Evolutionary conservation across 768 basidiomycete species (phyloP).

Genomic region (Termitomyces sp.): DNA sequence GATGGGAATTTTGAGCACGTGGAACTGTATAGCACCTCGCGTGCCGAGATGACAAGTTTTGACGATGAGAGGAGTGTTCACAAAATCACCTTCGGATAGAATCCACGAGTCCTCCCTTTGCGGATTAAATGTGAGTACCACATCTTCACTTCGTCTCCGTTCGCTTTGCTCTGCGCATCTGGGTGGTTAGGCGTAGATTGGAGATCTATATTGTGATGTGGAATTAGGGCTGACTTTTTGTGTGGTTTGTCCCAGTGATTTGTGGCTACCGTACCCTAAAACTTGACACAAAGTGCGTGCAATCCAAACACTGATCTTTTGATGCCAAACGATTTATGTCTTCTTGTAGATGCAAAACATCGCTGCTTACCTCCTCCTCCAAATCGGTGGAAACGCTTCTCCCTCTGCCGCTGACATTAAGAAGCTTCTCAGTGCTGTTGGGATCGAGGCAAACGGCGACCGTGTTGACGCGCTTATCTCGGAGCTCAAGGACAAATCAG

Average conservation of each 20-base stretch:
- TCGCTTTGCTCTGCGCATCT: neutral
- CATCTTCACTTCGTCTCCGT: conserved; percentile 12
- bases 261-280: conserved; percentile 74
- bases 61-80: conserved; percentile 19
- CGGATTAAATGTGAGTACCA: conserved; percentile 73
- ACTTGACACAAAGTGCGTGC: conserved; percentile 38
- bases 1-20: conserved; percentile 29
- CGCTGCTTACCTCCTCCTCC: conserved; percentile 97
- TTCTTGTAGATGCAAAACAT: conserved; percentile 75
- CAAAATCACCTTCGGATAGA: conserved; percentile 61
- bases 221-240: conserved; percentile 2
- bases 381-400: conserved; percentile 84
- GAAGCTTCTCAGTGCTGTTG: conserved; percentile 79
- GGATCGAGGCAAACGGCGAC: conserved; percentile 82
- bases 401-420: conserved; percentile 87
- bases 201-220: neutral
- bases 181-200: neutral
- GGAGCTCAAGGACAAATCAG: conserved; percentile 87
- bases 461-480: conserved; percentile 79
- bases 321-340: neutral
- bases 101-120: conserved; percentile 88
- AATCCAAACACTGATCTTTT: neutral
- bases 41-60: conserved; percentile 12
- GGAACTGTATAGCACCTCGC: conserved; percentile 58
- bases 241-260: conserved; percentile 54